A percentile compares a stretch with the other conserved stretches of the same genome.
phyloP scores from a whole-genome alignment of 768 basidiomycete species.

The Serendipita sp. region DNA sequence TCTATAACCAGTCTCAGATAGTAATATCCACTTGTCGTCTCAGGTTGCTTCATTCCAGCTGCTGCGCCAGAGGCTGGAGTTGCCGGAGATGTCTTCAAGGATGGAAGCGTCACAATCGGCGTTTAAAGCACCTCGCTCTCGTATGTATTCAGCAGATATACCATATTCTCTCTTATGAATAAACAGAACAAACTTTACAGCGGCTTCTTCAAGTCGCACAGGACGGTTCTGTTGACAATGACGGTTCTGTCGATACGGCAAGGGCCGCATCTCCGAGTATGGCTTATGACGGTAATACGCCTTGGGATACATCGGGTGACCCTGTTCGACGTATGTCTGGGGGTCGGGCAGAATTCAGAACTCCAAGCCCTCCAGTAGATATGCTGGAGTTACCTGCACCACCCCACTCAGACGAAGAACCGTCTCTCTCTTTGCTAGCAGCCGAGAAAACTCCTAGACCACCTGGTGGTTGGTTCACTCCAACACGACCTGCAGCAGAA shows the following conservation, averaged over 20 bases:
- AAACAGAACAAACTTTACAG: neutral
- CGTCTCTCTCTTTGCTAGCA: neutral
- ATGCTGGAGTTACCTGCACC: neutral
- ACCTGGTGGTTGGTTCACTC: conserved; percentile 3
- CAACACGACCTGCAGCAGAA: neutral
- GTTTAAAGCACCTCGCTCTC: neutral
- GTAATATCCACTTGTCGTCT: neutral
- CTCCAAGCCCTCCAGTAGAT: neutral
- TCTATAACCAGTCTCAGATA: conserved; percentile 1
- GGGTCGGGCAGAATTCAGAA: neutral
- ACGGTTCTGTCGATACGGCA: neutral
- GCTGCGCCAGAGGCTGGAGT: neutral
- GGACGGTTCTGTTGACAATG: neutral
- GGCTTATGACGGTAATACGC: neutral
- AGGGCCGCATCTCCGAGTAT: neutral
- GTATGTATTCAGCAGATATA: neutral
- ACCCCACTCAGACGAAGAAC: neutral
- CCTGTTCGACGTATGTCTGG: neutral
- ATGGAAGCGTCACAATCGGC: neutral
- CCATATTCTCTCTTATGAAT: neutral
- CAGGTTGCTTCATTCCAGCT: neutral
- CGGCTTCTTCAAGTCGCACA: neutral
- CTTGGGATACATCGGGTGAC: neutral
- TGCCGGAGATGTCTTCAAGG: conserved; percentile 1
- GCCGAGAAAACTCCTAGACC: neutral